Base-by-base conservation (phyloP, 2,329 filamentous ascomycete species). In the Atkinsonella hypoxylon region DNA sequence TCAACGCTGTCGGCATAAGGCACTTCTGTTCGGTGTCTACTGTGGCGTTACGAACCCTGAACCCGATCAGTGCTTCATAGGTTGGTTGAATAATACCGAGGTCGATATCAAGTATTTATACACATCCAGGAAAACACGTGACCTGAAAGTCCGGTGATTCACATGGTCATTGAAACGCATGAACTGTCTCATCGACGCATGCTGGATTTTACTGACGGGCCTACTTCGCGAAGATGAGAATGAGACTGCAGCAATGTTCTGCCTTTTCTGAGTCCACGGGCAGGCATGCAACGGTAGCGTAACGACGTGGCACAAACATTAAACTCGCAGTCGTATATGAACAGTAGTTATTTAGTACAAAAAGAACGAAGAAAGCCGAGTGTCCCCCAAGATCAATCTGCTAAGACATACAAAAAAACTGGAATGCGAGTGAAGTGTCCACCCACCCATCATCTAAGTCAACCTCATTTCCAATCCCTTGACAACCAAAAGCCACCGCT, bases 11-110 rank as follows among this genome's bases (percentile, higher is more conserved):
- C 0, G 62, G 67, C 9, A 64, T 75, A 74, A 81, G 56, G 77
- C 77, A 0, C 66, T 83, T 4, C 70, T 83, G 64, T 82, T 82
- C 51, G 63, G 72, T 54, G 70, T 78, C 4, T 78, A 78, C 56
- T 67, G 64, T 31, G 62, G 75, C 0, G 50, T 71, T 3, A 49
- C 65, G 3, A 77, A 69, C 39, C 60, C 81, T 6, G 58, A 59
- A 0, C 64, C 68, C 0, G 63, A 70, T 1, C 69, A 73, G 26
- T 80, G 74, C 42, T 54, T 59, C 8, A 53, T 54, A 0, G 55
- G 68, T 4, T 65, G 79, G 5, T 59, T 70, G 12, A 58, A 17
- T 65, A 63, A 4, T 79, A 74, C 50, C 71, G 73, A 66, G 79
- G 69, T 0, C 73, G 73, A 11, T 73, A 77, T 34, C 71, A 78